Percentiles rank a stretch among this genome's conserved stretches.
phyloP scores from a whole-genome alignment of 148 eudicot genomes.

The Amaranthus cruentus region DNA sequence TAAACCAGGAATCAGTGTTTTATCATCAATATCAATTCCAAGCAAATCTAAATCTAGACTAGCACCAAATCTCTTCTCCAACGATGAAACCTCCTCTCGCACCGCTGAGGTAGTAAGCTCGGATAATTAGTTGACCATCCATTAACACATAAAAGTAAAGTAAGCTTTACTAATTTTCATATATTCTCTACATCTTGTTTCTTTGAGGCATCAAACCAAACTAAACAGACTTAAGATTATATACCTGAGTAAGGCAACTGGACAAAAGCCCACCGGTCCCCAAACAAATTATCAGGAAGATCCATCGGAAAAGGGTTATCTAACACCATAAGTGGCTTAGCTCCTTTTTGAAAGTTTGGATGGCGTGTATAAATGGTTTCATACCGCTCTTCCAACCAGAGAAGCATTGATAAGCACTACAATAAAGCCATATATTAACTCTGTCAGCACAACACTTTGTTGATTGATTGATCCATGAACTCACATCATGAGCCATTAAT shows the following conservation, averaged over 20 bases:
- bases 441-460: background rate
- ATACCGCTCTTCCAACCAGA: conserved; percentile 95
- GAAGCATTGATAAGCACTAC: conserved; percentile 79
- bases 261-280: conserved; percentile 97
- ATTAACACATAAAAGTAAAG: background rate
- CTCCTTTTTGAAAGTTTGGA: conserved; percentile 93
- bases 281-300: conserved; percentile 86
- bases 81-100: conserved; percentile 53
- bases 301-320: conserved; percentile 96
- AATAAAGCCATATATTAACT: conserved; percentile 2
- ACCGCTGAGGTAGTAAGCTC: conserved; percentile 39
- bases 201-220: background rate
- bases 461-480: background rate
- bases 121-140: background rate
- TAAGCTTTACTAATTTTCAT: background rate
- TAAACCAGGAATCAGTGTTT: conserved; percentile 84
- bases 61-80: conserved; percentile 69
- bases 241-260: conserved; percentile 90
- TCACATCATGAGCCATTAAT: background rate
- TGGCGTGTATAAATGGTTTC: conserved; percentile 79
- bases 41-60: conserved; percentile 79
- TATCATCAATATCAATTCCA: conserved; percentile 77
- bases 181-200: background rate
- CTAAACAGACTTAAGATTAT: background rate
- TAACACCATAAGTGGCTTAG: conserved; percentile 79